Evolutionary conservation across 495 filamentous ascomycete species (phyloP), one percentile per base, ranked within the genome.

Genomic region (Wilcoxina mikolae): DNA sequence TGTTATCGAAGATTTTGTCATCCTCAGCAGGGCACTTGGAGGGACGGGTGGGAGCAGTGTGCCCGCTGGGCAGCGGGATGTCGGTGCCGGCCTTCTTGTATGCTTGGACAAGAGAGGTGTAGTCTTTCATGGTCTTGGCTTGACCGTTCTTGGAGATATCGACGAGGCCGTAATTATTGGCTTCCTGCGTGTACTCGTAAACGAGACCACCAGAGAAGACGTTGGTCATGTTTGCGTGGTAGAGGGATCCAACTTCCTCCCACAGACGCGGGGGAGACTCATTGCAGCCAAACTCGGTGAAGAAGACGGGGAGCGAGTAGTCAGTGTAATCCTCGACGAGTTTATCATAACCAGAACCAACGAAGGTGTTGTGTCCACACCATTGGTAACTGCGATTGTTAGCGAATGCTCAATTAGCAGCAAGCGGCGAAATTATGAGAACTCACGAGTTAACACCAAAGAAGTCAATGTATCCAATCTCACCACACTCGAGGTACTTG

Each of bases 201-300:
- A 94, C 84, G 39, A 98, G 78, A 64, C 90, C 90, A 59, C 91
- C 90, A 58, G 90, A 95, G 77, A 94, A 98, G 58, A 95, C 91
- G 46, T 69, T 60, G 10, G 87, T 91, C 91, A 98, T 98, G 54
- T 93, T 65, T 22, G 71, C 70, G 63, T 74, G 78, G 80, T 95
- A 95, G 54, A 95, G 80, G 38, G 89, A 74, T 35, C 67, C 66
- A 48, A 95, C 76, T 72, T 95, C 91, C 56, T 82, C 70, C 73
- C 94, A 96, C 57, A 78, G 58, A 64, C 91, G 85, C 17, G 90
- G 88, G 33, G 71, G 69, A 26, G 82, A 78, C 23, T 76, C 71
- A 75, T 95, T 96, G 77, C 91, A 98, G 57, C 91, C 91, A 56
- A 84, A 96, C 70, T 98, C 91, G 60, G 85, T 90, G 75, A 93